These are phyloP conservation scores for Pseudogymnoascus sp. DNA, from an alignment of 2,329 filamentous ascomycete genomes.

Conservation along the genomic window DNA sequence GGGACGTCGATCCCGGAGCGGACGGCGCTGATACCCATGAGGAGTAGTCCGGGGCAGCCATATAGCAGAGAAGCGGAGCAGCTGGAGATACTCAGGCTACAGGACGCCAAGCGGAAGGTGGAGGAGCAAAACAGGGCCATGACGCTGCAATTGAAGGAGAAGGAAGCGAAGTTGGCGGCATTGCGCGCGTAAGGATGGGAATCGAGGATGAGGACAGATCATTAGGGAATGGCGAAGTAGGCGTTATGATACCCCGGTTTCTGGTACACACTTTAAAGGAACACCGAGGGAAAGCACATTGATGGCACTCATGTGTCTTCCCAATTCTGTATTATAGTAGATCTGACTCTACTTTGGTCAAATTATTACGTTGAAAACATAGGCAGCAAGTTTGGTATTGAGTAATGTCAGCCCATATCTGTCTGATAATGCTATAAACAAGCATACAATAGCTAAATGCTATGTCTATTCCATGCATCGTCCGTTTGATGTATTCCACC, in stretches of 20 bases:
- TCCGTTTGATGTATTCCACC: neutral
- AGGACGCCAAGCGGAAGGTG: slow-evolving; percentile 56
- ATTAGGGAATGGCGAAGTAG: slow-evolving; percentile 7
- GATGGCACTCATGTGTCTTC: neutral
- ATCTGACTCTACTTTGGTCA: neutral
- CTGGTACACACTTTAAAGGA: neutral
- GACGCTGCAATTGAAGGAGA: slow-evolving; percentile 47
- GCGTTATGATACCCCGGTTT: slow-evolving; percentile 7
- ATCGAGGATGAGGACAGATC: neutral
- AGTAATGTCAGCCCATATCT: neutral
- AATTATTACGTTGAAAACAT: neutral
- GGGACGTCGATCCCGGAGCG: slow-evolving; percentile 44
- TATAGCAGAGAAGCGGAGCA: slow-evolving; percentile 65
- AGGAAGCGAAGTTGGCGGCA: slow-evolving; percentile 54
- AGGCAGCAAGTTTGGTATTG: slow-evolving; percentile 1
- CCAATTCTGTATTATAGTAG: slow-evolving; percentile 1
- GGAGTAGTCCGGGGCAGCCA: slow-evolving; percentile 57
- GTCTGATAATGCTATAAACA: neutral
- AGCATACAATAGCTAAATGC: neutral
- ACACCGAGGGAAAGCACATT: neutral
- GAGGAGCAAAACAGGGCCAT: slow-evolving; percentile 37
- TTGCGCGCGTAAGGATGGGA: neutral
- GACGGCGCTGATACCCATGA: slow-evolving; percentile 66
- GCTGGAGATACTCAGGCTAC: slow-evolving; percentile 50
- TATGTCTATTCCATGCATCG: neutral